phyloP scores from a whole-genome alignment of 2,329 filamentous ascomycete species.

The Colletotrichum tanaceti region DNA sequence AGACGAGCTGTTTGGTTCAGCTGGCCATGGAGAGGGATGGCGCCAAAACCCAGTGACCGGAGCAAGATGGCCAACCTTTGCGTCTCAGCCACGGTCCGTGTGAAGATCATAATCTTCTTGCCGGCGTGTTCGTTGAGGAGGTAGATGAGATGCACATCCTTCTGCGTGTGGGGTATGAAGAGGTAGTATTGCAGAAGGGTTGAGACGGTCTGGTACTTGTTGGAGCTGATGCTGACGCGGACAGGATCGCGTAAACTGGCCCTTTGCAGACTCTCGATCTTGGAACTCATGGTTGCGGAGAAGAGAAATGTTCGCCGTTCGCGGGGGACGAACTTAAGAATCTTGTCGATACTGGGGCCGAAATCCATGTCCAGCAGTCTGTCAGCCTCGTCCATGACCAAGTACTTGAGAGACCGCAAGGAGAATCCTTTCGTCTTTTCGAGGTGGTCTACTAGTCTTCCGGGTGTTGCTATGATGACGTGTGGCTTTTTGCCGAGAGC shows the following conservation, averaged over 20 bases:
- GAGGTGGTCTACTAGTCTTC: slow-evolving; percentile 74
- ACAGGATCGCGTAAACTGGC: slow-evolving; percentile 88
- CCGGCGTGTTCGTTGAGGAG: slow-evolving; percentile 88
- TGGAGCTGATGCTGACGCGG: slow-evolving; percentile 82
- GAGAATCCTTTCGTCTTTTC: slow-evolving; percentile 98
- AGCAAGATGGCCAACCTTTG: slow-evolving; percentile 87
- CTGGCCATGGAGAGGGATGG: slow-evolving; percentile 93
- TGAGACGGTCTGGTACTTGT: slow-evolving; percentile 90
- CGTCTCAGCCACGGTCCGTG: slow-evolving; percentile 89
- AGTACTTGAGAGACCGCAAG: slow-evolving; percentile 81
- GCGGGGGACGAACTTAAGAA: slow-evolving; percentile 86
- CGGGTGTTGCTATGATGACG: slow-evolving; percentile 77
- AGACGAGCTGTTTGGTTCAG: slow-evolving; percentile 88
- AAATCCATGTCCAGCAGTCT: slow-evolving; percentile 94
- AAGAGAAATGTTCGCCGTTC: slow-evolving; percentile 87
- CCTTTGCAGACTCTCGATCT: slow-evolving; percentile 91
- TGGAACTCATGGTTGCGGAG: slow-evolving; percentile 92
- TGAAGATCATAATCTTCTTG: slow-evolving; percentile 91
- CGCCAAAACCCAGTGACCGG: slow-evolving; percentile 85
- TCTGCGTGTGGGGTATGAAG: slow-evolving; percentile 86
- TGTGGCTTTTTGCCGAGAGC: slow-evolving; percentile 96
- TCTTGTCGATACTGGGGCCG: slow-evolving; percentile 90
- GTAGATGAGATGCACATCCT: slow-evolving; percentile 90
- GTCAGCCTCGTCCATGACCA: slow-evolving; percentile 97
- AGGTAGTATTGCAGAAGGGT: slow-evolving; percentile 88